These are phyloP conservation scores for Xanthoceras sorbifolium DNA, from an alignment of 345 rosid species.

Conservation along the genomic window DNA sequence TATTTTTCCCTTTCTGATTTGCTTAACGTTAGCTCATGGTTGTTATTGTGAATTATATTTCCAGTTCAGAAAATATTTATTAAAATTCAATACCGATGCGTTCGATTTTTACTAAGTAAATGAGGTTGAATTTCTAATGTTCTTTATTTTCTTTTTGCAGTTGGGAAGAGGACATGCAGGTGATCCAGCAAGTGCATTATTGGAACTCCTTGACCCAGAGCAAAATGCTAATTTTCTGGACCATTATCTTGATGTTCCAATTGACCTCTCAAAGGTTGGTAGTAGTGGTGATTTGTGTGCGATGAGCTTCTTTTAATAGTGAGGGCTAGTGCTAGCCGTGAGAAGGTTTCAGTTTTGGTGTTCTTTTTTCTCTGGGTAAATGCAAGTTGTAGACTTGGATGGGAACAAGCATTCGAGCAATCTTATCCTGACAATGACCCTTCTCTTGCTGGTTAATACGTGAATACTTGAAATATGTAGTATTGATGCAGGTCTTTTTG, in stretches of 20 bases:
- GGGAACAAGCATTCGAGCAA: no score
- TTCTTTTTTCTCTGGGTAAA: no score
- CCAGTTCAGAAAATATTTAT: conserved; percentile 3
- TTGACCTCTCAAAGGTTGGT: conserved; percentile 90
- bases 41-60: background rate
- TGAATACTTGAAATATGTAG: no score
- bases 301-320: background rate
- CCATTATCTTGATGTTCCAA: conserved; percentile 97
- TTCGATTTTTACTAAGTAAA: conserved; percentile 3
- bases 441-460: no score
- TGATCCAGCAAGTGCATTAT: conserved; percentile 97
- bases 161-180: conserved; percentile 97
- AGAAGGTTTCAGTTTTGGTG: background rate
- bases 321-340: background rate
- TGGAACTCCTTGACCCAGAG: conserved; percentile 99
- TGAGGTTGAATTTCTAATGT: background rate
- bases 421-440: no score
- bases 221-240: conserved; percentile 98
- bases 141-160: conserved; percentile 42
- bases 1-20: background rate
- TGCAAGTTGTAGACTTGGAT: no score
- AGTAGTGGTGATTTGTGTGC: conserved; percentile 12
- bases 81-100: background rate
- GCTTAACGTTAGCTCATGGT: background rate
- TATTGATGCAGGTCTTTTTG: no score